Evolutionary conservation across 805 yeast genomes (phyloP).

Genomic region (Priceomyces fermenticarens): DNA sequence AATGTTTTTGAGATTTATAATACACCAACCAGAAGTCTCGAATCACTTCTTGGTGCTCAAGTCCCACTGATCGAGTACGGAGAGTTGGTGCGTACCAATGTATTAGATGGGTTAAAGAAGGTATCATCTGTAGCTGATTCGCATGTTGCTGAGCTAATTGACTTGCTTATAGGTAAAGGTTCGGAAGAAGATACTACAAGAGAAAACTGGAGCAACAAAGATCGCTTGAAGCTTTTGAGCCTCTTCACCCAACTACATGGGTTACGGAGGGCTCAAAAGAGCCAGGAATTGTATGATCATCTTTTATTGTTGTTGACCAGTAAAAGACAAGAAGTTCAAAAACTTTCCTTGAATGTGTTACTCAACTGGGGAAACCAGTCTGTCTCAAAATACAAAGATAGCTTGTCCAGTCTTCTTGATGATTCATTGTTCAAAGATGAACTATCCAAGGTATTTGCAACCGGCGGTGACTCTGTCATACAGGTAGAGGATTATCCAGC

Average conservation of each 20-base stretch:
- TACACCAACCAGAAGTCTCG: conserved; percentile 30
- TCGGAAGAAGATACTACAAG: conserved; percentile 13
- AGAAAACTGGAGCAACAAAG: conserved; percentile 44
- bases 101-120: conserved; percentile 52
- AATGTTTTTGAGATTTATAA: conserved; percentile 27
- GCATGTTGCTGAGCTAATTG: conserved; percentile 54
- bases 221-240: conserved; percentile 56
- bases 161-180: conserved; percentile 46
- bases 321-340: conserved; percentile 61
- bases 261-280: conserved; percentile 51
- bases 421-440: conserved; percentile 86
- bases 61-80: conserved; percentile 40
- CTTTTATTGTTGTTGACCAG: conserved; percentile 59
- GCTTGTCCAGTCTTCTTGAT: conserved; percentile 71
- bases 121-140: conserved; percentile 71
- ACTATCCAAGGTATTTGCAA: conserved; percentile 56
- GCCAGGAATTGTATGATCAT: conserved; percentile 52
- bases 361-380: conserved; percentile 59
- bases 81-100: conserved; percentile 51
- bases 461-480: conserved; percentile 48
- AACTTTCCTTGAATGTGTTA: conserved; percentile 66
- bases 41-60: conserved; percentile 29
- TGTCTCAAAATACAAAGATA: conserved; percentile 67
- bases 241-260: conserved; percentile 64
- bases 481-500: conserved; percentile 56